These are phyloP conservation scores for Xylaria sp. DNA, from an alignment of 2,329 filamentous ascomycete species.

Conservation along the genomic window DNA sequence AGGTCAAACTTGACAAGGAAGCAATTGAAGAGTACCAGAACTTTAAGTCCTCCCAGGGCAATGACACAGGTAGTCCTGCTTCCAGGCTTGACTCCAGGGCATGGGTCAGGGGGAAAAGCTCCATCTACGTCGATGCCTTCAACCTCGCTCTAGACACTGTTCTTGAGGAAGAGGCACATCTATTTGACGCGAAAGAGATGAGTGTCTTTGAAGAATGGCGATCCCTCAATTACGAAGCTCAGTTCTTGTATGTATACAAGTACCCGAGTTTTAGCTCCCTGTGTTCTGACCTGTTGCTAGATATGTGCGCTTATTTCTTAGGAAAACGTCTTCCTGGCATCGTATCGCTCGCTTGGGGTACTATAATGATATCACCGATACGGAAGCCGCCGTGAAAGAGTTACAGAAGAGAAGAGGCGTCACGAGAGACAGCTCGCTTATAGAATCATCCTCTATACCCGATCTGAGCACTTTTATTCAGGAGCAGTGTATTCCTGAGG, in stretches of 20 bases:
- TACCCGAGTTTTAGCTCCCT: conserved; percentile 1
- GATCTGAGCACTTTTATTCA: conserved; percentile 50
- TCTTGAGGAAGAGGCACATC: conserved; percentile 84
- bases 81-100: conserved; percentile 61
- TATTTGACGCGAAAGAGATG: conserved; percentile 85
- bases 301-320: conserved; percentile 91
- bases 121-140: conserved; percentile 97
- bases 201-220: conserved; percentile 82
- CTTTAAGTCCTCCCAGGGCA: conserved; percentile 68
- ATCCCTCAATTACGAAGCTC: conserved; percentile 80
- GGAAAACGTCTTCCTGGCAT: conserved; percentile 94
- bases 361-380: conserved; percentile 82
- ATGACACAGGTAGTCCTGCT: conserved; percentile 59
- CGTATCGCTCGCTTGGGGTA: conserved; percentile 82
- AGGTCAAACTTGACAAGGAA: conserved; percentile 72
- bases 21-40: conserved; percentile 84
- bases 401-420: conserved; percentile 71
- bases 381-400: conserved; percentile 71
- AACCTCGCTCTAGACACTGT: conserved; percentile 92
- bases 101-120: conserved; percentile 83
- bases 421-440: conserved; percentile 53
- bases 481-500: conserved; percentile 60
- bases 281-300: conserved; percentile 56
- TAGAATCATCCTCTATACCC: conserved; percentile 36
- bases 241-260: conserved; percentile 78